Conservation (phyloP, 441 rosid genomes). For the Erysimum cheiri region DNA sequence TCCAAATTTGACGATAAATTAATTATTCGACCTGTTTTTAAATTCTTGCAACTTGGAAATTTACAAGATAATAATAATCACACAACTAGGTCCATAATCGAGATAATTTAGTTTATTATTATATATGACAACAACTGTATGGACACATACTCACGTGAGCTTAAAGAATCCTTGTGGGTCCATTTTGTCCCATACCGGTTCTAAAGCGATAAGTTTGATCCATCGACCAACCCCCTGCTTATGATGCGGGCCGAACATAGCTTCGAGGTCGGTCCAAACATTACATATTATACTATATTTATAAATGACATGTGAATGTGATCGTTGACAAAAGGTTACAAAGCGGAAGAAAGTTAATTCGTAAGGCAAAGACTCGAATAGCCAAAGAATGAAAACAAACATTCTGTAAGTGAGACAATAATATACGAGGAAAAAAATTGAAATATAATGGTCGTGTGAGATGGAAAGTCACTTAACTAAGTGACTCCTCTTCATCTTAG, state of each 20-base stretch:
- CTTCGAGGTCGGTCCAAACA: slow-evolving; percentile 34
- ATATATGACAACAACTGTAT: background rate
- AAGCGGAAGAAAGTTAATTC: slow-evolving; percentile 22
- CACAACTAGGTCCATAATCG: slow-evolving; percentile 4
- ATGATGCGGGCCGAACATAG: slow-evolving; percentile 32
- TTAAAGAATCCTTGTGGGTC: slow-evolving; percentile 29
- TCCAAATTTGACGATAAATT: background rate
- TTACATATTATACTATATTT: slow-evolving; percentile 21
- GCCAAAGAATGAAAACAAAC: slow-evolving; percentile 40
- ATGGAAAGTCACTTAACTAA: slow-evolving; percentile 28
- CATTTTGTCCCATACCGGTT: background rate
- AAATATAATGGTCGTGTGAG: slow-evolving; percentile 24
- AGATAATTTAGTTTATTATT: background rate
- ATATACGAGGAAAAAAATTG: background rate
- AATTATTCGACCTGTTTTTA: background rate
- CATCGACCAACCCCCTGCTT: slow-evolving; percentile 18
- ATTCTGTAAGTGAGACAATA: slow-evolving; percentile 18
- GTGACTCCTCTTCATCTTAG: slow-evolving; percentile 38
- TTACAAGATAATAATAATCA: background rate
- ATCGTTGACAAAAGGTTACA: slow-evolving; percentile 37
- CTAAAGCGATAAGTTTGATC: slow-evolving; percentile 24
- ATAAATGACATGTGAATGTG: slow-evolving; percentile 22
- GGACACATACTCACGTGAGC: slow-evolving; percentile 26
- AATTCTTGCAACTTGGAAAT: slow-evolving; percentile 20
- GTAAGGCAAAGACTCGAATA: slow-evolving; percentile 29